Base-by-base conservation (phyloP, 495 filamentous ascomycete genomes). In the Hypoxylon lenormandii region DNA sequence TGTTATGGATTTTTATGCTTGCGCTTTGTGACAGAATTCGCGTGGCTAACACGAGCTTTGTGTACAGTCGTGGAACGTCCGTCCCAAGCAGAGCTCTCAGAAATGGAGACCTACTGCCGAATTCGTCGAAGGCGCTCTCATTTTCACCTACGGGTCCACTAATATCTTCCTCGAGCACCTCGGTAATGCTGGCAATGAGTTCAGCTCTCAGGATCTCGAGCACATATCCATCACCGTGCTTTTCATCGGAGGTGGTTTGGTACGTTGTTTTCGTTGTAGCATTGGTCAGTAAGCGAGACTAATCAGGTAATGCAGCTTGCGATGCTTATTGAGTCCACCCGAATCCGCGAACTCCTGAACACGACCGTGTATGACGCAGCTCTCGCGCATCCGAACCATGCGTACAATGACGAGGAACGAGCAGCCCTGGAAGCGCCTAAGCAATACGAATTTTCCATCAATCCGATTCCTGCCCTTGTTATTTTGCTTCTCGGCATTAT, bases 111-210 rank as follows among this genome's bases (percentile, higher is more conserved):
- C 89, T 0, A 90, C 91, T 0, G 94, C 89, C 16, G 95, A 98
- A 77, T 97, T 94, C 68, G 86, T 90, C 42, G 95, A 98, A 76
- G 94, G 90, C 13, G 86, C 89, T 54, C 84, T 96, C 57, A 97
- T 98, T 64, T 97, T 91, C 79, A 79, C 90, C 23, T 98, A 97
- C 75, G 94, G 95, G 23, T 80, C 86, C 2, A 93, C 90, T 46
- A 98, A 98, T 77, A 88, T 98, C 51, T 97, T 96, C 78, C 81
- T 98, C 36, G 95, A 98, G 78, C 95, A 96, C 75, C 84, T 98
- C 38, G 86, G 86, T 37, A 85, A 81, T 49, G 87, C 85, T 82
- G 92, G 91, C 23, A 76, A 81, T 6, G 82, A 79, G 38, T 98
- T 92, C 89, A 87, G 83, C 59, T 74, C 92, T 13, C 85, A 88